phyloP scores from a whole-genome alignment of 2,329 filamentous ascomycete genomes.

The Aspergillus floridensis region DNA sequence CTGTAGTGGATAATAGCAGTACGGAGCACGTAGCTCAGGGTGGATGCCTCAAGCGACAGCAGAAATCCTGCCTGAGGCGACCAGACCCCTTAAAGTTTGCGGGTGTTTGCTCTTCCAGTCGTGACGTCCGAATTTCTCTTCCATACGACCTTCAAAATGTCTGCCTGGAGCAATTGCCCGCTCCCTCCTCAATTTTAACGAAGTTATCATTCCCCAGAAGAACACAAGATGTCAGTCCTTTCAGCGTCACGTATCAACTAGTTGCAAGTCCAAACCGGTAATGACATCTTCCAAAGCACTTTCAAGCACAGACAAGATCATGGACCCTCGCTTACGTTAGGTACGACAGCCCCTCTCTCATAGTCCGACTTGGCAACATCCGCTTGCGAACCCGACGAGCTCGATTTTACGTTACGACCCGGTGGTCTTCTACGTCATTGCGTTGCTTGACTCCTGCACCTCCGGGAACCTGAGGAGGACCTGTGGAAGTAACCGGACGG shows the following conservation, averaged over 20 bases:
- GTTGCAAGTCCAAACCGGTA: too few species aligned
- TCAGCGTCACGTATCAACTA: too few species aligned
- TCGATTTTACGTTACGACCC: constrained; percentile 7
- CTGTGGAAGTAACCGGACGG: not conserved
- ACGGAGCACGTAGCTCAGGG: too few species aligned
- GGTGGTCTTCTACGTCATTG: constrained; percentile 15
- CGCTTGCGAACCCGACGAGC: constrained; percentile 6
- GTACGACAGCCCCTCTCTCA: not conserved
- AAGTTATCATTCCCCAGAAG: not conserved
- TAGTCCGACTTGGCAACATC: constrained; percentile 13
- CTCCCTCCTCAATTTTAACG: not conserved
- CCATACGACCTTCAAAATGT: not conserved
- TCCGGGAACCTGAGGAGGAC: not conserved
- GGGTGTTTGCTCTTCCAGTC: not conserved
- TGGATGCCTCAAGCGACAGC: too few species aligned
- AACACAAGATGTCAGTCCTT: too few species aligned
- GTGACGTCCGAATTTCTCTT: not conserved
- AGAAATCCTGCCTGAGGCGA: not conserved
- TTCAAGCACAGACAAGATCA: not conserved
- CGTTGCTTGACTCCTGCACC: constrained; percentile 8
- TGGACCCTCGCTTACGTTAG: not conserved
- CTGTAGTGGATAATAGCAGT: not conserved
- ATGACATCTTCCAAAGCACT: too few species aligned
- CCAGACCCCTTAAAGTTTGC: not conserved
- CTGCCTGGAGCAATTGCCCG: not conserved